Evolutionary conservation across 352 stramenopile genomes (phyloP), one percentile per base, ranked within the genome.

Genomic region (Phytopythium boreale): DNA sequence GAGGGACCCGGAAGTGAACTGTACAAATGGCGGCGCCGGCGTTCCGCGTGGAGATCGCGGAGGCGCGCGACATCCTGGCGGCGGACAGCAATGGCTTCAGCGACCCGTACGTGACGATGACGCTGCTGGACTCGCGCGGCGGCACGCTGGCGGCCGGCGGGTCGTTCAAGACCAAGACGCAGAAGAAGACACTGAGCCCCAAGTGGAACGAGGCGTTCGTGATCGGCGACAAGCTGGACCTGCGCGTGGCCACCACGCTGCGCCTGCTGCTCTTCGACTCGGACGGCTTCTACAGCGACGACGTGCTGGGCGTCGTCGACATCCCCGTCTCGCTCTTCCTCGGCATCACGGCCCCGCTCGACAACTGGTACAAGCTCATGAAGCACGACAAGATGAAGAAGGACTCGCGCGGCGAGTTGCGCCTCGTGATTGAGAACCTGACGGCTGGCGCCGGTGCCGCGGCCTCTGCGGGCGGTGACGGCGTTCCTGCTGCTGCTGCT

Each of bases 301-400:
- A 88, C 49, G 65, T 76, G 22, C 61, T 94, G 39, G 85, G 84
- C 11, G 79, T 90, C 56, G 84, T 89, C 46, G 77, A 92, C 51
- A 80, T 93, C 60, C 84, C 84, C 19, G 69, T 88, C 34, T 56
- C 66, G n/a, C 53, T 89, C n/a, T 74, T 93, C 43, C 61, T 75
- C 27, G 70, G 69, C 52, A 70, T 77, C 19, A 34, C 34, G 2
- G 64, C 61, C 17, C 76, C 80, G 31, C 61, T 91, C 20, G 82
- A 91, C 59, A 88, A 86, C 56, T 91, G 82, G 82, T 91, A 89
- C 58, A 74, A 89, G 59, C 62, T 91, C 22, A 87, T 67, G 12
- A 84, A 82, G 60, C 59, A 74, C 56, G 52, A 75, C 0, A 88
- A 88, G 63, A 91, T 91, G 82, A 89, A 89, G 67, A 87, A 87